Conservation (phyloP, 179 eudicot genomes). For the Silene coronaria region DNA sequence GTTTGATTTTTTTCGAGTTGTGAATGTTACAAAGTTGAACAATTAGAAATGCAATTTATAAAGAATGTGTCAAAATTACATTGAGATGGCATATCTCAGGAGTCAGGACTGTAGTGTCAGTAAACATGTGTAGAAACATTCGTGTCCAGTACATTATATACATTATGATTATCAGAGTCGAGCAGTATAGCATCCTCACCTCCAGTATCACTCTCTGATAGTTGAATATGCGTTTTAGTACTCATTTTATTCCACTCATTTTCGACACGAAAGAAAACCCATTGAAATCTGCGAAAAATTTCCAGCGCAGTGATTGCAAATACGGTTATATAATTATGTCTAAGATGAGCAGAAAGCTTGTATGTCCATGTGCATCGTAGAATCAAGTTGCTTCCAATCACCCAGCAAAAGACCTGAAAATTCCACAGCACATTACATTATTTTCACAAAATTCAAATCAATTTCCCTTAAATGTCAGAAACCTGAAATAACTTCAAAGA, state of each 20-base stretch:
- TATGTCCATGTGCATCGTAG: conserved; percentile 97
- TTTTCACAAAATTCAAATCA: not conserved
- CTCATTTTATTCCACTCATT: conserved; percentile 88
- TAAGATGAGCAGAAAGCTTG: conserved; percentile 96
- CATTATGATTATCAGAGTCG: conserved; percentile 46
- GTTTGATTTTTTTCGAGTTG: not conserved
- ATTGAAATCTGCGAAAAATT: conserved; percentile 84
- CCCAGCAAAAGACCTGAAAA: conserved; percentile 71
- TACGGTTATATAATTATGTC: conserved; percentile 79
- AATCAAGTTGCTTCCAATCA: conserved; percentile 78
- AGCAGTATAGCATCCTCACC: conserved; percentile 66
- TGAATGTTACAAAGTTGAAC: not conserved
- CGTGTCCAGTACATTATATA: conserved; percentile 34
- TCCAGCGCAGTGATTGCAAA: conserved; percentile 76
- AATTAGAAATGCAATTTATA: not conserved
- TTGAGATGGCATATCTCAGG: not conserved
- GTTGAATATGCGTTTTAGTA: conserved; percentile 46
- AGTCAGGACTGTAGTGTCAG: not conserved
- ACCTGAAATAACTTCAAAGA: not conserved
- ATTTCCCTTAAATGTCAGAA: not conserved
- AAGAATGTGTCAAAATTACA: conserved; percentile 15
- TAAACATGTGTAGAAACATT: conserved; percentile 5
- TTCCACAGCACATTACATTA: not conserved
- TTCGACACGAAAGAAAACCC: conserved; percentile 92
- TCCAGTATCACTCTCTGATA: conserved; percentile 43